A percentile compares a stretch with the other conserved stretches of the same genome.
These are phyloP conservation scores for Trichoderma afroharzianum DNA, from an alignment of 2,329 filamentous ascomycete species.

Conservation along the genomic window DNA sequence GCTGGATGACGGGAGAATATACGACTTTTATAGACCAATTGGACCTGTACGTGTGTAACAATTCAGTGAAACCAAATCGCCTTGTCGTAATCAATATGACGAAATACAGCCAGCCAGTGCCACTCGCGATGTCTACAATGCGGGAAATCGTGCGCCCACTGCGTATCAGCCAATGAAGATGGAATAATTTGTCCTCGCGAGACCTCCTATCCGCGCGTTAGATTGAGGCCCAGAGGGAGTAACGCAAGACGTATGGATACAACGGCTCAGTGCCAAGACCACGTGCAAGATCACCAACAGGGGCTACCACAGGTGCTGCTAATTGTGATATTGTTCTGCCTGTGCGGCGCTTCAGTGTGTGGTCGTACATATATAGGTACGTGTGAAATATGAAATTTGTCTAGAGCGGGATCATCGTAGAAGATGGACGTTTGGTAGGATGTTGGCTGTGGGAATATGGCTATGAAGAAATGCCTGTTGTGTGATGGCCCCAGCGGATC, in stretches of 20 bases:
- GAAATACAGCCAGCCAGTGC: background rate
- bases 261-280: background rate
- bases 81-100: background rate
- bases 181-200: background rate
- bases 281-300: background rate
- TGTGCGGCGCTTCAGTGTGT: background rate
- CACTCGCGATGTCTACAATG: background rate
- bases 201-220: conserved; percentile 10
- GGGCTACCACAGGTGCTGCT: background rate
- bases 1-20: background rate
- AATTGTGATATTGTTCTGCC: background rate
- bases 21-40: background rate
- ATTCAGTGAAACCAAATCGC: background rate
- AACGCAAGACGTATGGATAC: conserved; percentile 1
- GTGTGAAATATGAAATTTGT: too few species aligned
- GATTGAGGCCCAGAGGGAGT: background rate
- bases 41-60: background rate
- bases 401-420: too few species aligned
- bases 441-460: background rate
- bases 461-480: background rate
- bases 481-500: background rate
- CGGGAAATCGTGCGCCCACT: background rate
- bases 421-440: background rate
- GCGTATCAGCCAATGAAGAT: background rate
- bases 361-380: too few species aligned